phyloP scores from a whole-genome alignment of 2,329 filamentous ascomycete species.

The Cylindrodendrum hubeiense region DNA sequence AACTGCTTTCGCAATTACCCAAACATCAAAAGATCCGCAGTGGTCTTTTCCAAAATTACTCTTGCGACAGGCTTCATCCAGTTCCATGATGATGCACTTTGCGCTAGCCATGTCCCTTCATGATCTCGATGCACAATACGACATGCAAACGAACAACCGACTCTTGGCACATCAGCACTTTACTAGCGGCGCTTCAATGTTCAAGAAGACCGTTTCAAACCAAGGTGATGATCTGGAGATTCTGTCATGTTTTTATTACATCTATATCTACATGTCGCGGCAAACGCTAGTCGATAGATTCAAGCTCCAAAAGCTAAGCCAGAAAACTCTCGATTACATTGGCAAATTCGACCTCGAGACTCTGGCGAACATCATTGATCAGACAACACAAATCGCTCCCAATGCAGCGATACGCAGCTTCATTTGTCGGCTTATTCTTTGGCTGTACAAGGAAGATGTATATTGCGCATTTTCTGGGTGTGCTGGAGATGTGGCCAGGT shows the following conservation, averaged over 20 bases:
- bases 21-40: conserved; percentile 6
- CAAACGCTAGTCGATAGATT: not conserved
- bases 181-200: not conserved
- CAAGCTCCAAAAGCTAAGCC: not conserved
- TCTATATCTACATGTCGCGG: not conserved
- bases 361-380: not conserved
- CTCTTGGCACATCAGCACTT: not conserved
- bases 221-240: conserved; percentile 1
- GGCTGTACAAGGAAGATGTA: conserved; percentile 11
- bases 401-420: not conserved
- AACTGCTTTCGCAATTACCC: not conserved
- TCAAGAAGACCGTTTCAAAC: not conserved
- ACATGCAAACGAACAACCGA: not conserved
- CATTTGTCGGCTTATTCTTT: conserved; percentile 7
- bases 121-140: not conserved
- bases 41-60: conserved; percentile 10
- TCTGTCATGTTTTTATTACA: conserved; percentile 8
- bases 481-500: not conserved
- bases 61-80: not conserved
- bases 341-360: not conserved
- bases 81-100: conserved; percentile 10
- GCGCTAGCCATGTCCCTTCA: not conserved
- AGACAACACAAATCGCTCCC: not conserved
- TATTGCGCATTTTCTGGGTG: not conserved
- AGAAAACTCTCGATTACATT: conserved; percentile 1